Conservation (phyloP, 805 yeast species). For the Saturnispora dispora region DNA sequence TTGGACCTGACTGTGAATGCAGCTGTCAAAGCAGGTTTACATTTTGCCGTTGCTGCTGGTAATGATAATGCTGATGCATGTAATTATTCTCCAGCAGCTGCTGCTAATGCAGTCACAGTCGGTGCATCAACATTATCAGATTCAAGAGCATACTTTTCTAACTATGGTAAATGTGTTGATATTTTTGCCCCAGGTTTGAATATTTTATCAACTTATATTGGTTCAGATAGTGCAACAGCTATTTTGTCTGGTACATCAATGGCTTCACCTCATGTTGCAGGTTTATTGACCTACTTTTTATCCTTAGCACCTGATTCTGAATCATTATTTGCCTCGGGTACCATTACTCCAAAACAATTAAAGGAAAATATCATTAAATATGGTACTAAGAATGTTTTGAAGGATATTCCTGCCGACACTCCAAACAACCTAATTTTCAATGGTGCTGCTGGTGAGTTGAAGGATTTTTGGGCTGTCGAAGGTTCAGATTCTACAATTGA, state of each 20-base stretch:
- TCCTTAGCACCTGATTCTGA: conserved; percentile 72
- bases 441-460: conserved; percentile 70
- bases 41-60: conserved; percentile 95
- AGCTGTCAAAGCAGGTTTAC: conserved; percentile 80
- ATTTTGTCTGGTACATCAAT: conserved; percentile 91
- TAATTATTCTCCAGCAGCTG: conserved; percentile 84
- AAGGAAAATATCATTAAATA: conserved; percentile 66
- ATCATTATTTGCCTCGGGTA: conserved; percentile 52
- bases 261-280: conserved; percentile 97
- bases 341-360: conserved; percentile 61
- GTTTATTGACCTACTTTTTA: conserved; percentile 80
- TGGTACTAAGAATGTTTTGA: conserved; percentile 51
- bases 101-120: conserved; percentile 77
- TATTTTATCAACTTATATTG: conserved; percentile 75
- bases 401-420: conserved; percentile 61
- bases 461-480: conserved; percentile 47
- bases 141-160: conserved; percentile 88
- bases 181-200: conserved; percentile 95
- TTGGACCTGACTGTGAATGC: conserved; percentile 84
- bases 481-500: conserved; percentile 6
- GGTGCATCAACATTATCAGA: conserved; percentile 91
- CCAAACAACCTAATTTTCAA: conserved; percentile 72
- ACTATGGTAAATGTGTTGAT: conserved; percentile 93
- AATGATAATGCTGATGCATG: conserved; percentile 92
- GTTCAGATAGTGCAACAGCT: conserved; percentile 67